Evolutionary conservation across 176 grass and related monocot genomes (phyloP).

Genomic region (Triticum turgidum): DNA sequence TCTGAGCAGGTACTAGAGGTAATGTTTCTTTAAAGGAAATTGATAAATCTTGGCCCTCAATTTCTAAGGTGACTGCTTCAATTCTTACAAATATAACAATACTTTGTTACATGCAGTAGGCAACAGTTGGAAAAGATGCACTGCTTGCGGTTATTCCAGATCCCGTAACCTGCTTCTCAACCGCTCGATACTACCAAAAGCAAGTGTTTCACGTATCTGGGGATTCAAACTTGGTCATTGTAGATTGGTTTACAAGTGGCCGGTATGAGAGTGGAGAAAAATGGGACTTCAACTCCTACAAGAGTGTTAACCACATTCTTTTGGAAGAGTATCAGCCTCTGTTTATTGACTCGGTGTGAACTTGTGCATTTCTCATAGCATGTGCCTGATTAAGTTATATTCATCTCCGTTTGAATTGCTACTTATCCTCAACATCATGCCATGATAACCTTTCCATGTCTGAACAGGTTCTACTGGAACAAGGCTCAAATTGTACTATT

Average conservation of each 20-base stretch:
- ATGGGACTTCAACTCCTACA: slow-evolving; percentile 72
- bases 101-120: slow-evolving; percentile 56
- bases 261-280: slow-evolving; percentile 80
- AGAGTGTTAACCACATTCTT: slow-evolving; percentile 68
- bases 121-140: slow-evolving; percentile 65
- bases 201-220: slow-evolving; percentile 66
- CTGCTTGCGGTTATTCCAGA: slow-evolving; percentile 80
- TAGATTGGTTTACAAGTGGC: slow-evolving; percentile 95
- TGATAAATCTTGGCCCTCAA: neutral
- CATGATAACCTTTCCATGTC: neutral
- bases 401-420: neutral
- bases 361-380: slow-evolving; percentile 2
- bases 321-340: slow-evolving; percentile 69
- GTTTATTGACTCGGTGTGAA: slow-evolving; percentile 72
- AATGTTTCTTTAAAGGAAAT: slow-evolving; percentile 17
- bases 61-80: neutral
- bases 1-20: slow-evolving; percentile 84
- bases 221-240: slow-evolving; percentile 74
- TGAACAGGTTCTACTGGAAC: slow-evolving; percentile 69
- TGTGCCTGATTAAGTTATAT: neutral
- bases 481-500: slow-evolving; percentile 49
- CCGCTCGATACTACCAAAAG: slow-evolving; percentile 65
- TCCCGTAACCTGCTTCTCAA: slow-evolving; percentile 86
- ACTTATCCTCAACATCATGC: too few relatives aligned
- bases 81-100: neutral